Percentiles rank a stretch among this genome's conserved stretches.
These are phyloP conservation scores for Phytophthora capsici DNA, from an alignment of 352 stramenopile genomes.

Conservation along the genomic window DNA sequence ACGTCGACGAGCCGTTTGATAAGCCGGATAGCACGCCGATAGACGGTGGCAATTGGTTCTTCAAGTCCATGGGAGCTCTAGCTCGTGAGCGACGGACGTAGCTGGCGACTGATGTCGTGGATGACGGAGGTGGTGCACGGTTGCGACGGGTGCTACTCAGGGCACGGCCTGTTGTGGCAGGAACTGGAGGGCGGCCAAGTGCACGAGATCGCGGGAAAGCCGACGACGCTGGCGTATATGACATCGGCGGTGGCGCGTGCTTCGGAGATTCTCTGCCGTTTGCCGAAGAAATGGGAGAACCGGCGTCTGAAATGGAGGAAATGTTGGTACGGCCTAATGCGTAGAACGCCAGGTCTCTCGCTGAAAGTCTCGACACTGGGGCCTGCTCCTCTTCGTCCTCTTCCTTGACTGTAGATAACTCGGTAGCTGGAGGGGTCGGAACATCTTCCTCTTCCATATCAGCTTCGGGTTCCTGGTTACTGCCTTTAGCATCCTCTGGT, in stretches of 20 bases:
- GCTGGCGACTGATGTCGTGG: slow-evolving; percentile 22
- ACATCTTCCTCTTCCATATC: slow-evolving; percentile 13
- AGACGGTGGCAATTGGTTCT: slow-evolving; percentile 62
- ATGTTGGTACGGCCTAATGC: slow-evolving; percentile 35
- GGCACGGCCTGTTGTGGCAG: slow-evolving; percentile 29
- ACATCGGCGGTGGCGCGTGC: slow-evolving; percentile 28
- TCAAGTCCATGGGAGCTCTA: slow-evolving; percentile 52
- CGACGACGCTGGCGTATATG: slow-evolving; percentile 38
- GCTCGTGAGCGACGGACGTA: slow-evolving; percentile 51
- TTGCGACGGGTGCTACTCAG: background rate
- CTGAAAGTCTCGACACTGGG: slow-evolving; percentile 25
- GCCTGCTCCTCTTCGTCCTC: slow-evolving; percentile 23
- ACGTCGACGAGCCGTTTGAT: slow-evolving; percentile 63
- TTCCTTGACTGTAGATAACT: slow-evolving; percentile 34
- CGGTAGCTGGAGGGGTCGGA: slow-evolving; percentile 13
- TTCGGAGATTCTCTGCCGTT: slow-evolving; percentile 21
- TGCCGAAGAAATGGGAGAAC: slow-evolving; percentile 27
- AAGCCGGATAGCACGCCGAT: slow-evolving; percentile 69
- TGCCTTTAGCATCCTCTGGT: slow-evolving; percentile 1
- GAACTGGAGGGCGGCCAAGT: slow-evolving; percentile 23
- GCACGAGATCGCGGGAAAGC: slow-evolving; percentile 32
- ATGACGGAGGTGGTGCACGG: slow-evolving; percentile 16
- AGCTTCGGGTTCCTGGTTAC: slow-evolving; percentile 14
- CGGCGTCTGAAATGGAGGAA: slow-evolving; percentile 31
- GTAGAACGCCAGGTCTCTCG: slow-evolving; percentile 38